phyloP scores from a whole-genome alignment of 2,329 filamentous ascomycete species.

The Xylaria sp. region DNA sequence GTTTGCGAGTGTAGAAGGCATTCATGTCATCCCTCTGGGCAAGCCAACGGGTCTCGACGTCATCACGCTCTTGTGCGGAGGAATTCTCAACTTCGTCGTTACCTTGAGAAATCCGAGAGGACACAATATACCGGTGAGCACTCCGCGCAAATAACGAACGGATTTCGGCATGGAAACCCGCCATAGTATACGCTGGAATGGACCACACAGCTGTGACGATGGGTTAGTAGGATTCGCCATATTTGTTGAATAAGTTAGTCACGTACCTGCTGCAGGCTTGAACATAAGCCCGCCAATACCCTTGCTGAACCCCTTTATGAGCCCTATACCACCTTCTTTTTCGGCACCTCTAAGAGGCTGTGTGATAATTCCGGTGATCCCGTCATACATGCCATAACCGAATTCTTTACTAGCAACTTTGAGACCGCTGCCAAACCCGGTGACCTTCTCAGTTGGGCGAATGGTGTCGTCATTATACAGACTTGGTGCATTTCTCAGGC shows the following conservation, averaged over 20 bases:
- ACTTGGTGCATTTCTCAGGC: conserved; percentile 84
- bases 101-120: conserved; percentile 75
- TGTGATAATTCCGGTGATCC: conserved; percentile 77
- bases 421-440: conserved; percentile 74
- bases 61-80: conserved; percentile 60
- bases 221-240: conserved; percentile 17
- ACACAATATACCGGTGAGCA: conserved; percentile 77
- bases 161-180: conserved; percentile 79
- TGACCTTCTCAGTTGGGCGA: conserved; percentile 77
- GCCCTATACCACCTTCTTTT: conserved; percentile 64
- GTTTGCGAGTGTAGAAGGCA: conserved; percentile 58
- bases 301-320: conserved; percentile 79
- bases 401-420: conserved; percentile 79
- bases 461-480: conserved; percentile 86
- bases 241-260: conserved; percentile 8
- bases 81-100: conserved; percentile 63
- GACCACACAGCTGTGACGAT: conserved; percentile 59
- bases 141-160: conserved; percentile 70
- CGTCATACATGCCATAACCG: conserved; percentile 77
- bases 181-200: conserved; percentile 79
- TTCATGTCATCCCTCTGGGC: conserved; percentile 61
- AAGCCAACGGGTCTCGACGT: conserved; percentile 70
- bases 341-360: conserved; percentile 73
- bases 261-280: conserved; percentile 76
- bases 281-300: conserved; percentile 80